Evolutionary conservation across 179 eudicot genomes (phyloP).

Genomic region (Beta lomatogona): DNA sequence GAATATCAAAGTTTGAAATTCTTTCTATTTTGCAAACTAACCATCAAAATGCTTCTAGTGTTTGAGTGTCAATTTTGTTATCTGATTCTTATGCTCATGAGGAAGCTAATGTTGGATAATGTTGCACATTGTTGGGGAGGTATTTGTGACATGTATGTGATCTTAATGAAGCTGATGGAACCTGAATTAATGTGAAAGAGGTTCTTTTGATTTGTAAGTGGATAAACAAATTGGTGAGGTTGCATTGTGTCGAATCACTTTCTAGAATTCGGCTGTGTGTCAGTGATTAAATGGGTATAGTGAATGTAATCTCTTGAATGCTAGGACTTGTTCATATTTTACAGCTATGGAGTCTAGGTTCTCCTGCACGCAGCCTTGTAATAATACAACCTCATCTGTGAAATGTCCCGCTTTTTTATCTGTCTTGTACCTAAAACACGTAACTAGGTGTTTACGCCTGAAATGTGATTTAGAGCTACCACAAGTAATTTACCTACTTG

Average conservation of each 20-base stretch:
- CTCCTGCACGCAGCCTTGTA: neutral
- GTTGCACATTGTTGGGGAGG: neutral
- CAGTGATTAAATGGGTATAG: neutral
- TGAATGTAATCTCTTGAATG: neutral
- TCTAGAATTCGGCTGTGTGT: neutral
- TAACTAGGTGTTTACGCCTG: neutral
- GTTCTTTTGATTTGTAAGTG: neutral
- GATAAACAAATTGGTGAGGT: neutral
- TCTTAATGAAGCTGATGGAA: neutral
- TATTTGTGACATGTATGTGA: neutral
- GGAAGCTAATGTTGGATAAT: neutral
- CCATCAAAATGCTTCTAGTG: neutral
- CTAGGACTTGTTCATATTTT: neutral
- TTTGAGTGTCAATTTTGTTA: neutral
- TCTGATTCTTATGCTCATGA: neutral
- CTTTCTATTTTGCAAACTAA: neutral
- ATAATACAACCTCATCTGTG: neutral
- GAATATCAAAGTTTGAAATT: neutral
- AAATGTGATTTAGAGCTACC: neutral
- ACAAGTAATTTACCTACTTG: neutral
- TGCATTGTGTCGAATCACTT: neutral
- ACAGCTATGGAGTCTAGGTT: neutral
- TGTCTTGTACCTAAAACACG: neutral
- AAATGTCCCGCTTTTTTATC: neutral
- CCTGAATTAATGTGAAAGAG: neutral